Evolutionary conservation across 2,329 filamentous ascomycete species (phyloP).

Genomic region (Fonsecaea pedrosoi): DNA sequence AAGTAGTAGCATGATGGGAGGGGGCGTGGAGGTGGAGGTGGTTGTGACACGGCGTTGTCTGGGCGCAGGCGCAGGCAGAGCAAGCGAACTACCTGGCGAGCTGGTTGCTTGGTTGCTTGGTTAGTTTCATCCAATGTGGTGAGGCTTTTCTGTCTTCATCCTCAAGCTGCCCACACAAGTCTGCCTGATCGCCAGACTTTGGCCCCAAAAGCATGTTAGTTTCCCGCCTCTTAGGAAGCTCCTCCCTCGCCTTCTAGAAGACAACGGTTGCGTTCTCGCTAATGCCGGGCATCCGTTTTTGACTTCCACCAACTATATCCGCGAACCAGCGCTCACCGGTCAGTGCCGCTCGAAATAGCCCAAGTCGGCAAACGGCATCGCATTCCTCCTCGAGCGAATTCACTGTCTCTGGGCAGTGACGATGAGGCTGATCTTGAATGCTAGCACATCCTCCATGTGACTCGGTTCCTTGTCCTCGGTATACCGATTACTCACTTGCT

Average conservation of each 20-base stretch:
- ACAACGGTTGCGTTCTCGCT: not conserved
- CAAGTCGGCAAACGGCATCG: not conserved
- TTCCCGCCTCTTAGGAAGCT: not conserved
- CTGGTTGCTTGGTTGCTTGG: no score
- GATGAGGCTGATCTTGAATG: not conserved
- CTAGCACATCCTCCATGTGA: not conserved
- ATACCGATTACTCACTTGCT: not conserved
- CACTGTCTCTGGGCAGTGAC: not conserved
- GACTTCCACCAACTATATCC: not conserved
- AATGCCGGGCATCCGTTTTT: not conserved
- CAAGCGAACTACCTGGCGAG: not conserved
- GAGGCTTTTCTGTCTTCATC: not conserved
- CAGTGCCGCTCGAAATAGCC: not conserved
- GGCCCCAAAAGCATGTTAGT: not conserved
- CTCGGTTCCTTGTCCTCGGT: not conserved
- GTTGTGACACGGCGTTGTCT: not conserved
- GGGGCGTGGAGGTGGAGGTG: not conserved
- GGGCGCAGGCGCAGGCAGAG: not conserved
- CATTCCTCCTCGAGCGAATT: not conserved
- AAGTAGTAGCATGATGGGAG: not conserved
- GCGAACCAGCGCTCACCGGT: slow-evolving; percentile 1
- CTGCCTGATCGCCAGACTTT: not conserved
- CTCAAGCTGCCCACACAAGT: not conserved
- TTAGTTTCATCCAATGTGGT: no score
- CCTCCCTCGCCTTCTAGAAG: not conserved